Evolutionary conservation across 2,329 filamentous ascomycete species (phyloP).

Genomic region (Plectosphaerella cucumerina): DNA sequence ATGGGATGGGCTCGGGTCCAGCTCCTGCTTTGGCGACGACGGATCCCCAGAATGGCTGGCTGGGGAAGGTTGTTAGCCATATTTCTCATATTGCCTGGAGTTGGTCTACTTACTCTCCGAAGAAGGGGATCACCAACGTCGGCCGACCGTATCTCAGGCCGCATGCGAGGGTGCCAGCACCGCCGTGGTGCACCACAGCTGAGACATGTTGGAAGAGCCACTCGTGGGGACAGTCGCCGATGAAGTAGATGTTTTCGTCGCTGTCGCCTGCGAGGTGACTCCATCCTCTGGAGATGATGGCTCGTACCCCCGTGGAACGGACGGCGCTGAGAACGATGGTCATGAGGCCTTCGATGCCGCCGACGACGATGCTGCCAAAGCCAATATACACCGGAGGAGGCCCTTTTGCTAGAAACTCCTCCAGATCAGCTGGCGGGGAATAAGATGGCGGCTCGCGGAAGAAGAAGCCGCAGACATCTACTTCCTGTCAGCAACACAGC

Average conservation of each 20-base stretch:
- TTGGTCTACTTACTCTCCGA: conserved; percentile 7
- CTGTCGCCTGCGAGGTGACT: conserved; percentile 6
- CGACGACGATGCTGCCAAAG: conserved; percentile 63
- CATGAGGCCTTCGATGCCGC: conserved; percentile 49
- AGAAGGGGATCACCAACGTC: conserved; percentile 9
- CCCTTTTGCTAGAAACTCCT: conserved; percentile 49
- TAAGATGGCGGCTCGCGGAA: conserved; percentile 28
- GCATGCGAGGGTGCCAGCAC: conserved; percentile 9
- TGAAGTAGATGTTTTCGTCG: conserved; percentile 6
- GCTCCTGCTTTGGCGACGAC: conserved; percentile 10
- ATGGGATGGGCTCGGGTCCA: conserved; percentile 10
- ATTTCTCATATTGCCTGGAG: too few species aligned
- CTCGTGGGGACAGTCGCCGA: conserved; percentile 11
- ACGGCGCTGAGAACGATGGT: conserved; percentile 1
- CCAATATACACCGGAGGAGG: conserved; percentile 62
- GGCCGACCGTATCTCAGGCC: conserved; percentile 8
- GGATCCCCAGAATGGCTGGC: conserved; percentile 11
- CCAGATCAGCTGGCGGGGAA: conserved; percentile 50
- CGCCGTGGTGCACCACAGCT: conserved; percentile 9
- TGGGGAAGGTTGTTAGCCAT: background rate
- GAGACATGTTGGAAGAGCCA: conserved; percentile 11
- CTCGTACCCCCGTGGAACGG: conserved; percentile 5
- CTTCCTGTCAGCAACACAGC: conserved; percentile 24
- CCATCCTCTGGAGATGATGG: conserved; percentile 10
- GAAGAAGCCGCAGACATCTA: conserved; percentile 18